phyloP scores from a whole-genome alignment of 2,329 filamentous ascomycete species.

The Botryotinia globosa region DNA sequence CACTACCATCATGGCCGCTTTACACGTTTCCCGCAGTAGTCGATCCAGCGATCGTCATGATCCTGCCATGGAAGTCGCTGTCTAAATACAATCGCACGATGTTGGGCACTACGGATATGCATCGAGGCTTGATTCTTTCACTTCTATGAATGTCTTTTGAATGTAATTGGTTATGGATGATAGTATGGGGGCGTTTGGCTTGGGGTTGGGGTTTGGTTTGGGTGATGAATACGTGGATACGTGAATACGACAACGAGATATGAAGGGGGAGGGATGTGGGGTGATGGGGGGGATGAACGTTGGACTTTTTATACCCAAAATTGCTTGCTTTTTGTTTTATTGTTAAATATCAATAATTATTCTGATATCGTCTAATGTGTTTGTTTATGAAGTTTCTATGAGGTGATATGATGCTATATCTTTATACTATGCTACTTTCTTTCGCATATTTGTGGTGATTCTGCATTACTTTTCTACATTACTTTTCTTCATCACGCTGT shows the following conservation, averaged over 20 bases:
- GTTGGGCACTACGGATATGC: no score
- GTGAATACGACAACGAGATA: not conserved
- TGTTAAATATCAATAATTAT: not conserved
- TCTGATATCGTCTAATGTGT: not conserved
- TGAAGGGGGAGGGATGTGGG: not conserved
- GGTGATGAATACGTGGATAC: not conserved
- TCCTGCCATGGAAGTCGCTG: slow-evolving; percentile 27
- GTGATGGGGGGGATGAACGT: not conserved
- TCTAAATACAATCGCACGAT: not conserved
- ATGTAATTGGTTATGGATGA: not conserved
- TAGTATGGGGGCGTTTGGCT: not conserved
- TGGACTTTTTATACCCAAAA: slow-evolving; percentile 4
- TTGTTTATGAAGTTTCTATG: no score
- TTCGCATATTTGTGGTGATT: not conserved
- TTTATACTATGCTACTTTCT: not conserved
- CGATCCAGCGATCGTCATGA: slow-evolving; percentile 24
- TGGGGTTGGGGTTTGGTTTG: not conserved
- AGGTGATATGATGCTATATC: not conserved
- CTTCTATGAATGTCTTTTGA: no score
- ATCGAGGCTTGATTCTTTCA: not conserved
- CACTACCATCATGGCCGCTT: slow-evolving; percentile 48
- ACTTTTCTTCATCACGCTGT: no score
- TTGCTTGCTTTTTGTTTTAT: not conserved
- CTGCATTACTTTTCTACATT: no score
- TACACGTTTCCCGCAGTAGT: slow-evolving; percentile 46